Evolutionary conservation across 768 basidiomycete genomes (phyloP).

Genomic region (Heimioporus sp.): DNA sequence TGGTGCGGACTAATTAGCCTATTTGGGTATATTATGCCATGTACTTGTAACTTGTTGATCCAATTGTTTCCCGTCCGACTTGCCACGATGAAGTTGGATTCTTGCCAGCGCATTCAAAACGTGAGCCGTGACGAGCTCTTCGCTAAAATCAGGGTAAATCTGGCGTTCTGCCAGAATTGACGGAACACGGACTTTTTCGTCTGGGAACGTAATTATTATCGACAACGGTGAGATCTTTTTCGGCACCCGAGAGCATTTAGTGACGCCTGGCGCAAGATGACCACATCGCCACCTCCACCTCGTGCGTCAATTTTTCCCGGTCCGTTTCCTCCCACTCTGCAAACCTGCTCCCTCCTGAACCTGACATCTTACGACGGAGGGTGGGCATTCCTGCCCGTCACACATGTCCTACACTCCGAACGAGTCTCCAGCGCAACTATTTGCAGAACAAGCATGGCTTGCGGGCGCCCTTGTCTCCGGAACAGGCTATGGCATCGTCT

Average conservation of each 20-base stretch:
- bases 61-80: no score
- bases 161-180: no score
- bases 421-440: constrained; percentile 16
- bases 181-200: not conserved
- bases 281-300: not conserved
- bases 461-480: constrained; percentile 26
- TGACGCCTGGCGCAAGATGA: not conserved
- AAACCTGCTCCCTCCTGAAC: not conserved
- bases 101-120: no score
- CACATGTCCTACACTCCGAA: constrained; percentile 19
- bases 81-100: no score
- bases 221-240: not conserved
- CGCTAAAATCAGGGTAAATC: no score
- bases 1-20: no score
- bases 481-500: constrained; percentile 26
- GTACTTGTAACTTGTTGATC: no score
- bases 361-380: not conserved
- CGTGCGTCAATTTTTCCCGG: not conserved
- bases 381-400: constrained; percentile 4
- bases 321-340: not conserved
- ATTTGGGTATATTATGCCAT: no score
- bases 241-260: not conserved
- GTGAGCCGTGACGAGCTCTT: no score
- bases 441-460: constrained; percentile 28
- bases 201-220: not conserved